Conservation (phyloP, 2,329 filamentous ascomycete genomes). For the Grosmannia huntii region DNA sequence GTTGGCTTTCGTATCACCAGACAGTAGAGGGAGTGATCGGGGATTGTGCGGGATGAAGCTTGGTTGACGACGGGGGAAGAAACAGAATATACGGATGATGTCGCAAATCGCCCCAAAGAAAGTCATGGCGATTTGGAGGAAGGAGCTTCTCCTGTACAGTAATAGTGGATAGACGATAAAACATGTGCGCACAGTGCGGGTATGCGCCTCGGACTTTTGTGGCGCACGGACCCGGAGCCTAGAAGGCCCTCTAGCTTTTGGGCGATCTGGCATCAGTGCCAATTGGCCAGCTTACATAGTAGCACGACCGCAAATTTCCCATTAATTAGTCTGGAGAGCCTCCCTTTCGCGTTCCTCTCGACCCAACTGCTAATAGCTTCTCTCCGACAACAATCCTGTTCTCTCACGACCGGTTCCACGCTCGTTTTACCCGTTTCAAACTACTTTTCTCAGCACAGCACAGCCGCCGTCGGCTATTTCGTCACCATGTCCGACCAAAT, state of each 20-base stretch:
- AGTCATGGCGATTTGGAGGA: background rate
- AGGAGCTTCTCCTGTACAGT: conserved; percentile 1
- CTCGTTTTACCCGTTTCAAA: background rate
- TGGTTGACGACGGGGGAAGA: background rate
- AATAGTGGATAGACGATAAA: background rate
- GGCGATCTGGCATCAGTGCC: conserved; percentile 12
- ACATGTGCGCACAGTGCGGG: background rate
- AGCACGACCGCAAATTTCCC: background rate
- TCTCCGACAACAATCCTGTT: background rate
- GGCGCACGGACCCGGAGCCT: background rate
- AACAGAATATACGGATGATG: background rate
- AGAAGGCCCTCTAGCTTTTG: conserved; percentile 1
- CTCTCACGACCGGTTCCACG: background rate
- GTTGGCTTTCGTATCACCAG: background rate
- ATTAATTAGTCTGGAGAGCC: background rate
- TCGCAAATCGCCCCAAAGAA: background rate
- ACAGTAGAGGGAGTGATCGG: background rate
- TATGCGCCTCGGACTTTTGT: background rate
- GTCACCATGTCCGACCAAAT: conserved; percentile 51
- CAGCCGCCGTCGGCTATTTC: background rate
- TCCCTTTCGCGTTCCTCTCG: background rate
- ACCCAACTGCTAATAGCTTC: background rate
- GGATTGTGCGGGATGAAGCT: background rate
- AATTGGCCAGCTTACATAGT: conserved; percentile 2
- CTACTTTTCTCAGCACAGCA: background rate